phyloP scores from a whole-genome alignment of 2,329 filamentous ascomycete species.

The Dendryphion nanum region DNA sequence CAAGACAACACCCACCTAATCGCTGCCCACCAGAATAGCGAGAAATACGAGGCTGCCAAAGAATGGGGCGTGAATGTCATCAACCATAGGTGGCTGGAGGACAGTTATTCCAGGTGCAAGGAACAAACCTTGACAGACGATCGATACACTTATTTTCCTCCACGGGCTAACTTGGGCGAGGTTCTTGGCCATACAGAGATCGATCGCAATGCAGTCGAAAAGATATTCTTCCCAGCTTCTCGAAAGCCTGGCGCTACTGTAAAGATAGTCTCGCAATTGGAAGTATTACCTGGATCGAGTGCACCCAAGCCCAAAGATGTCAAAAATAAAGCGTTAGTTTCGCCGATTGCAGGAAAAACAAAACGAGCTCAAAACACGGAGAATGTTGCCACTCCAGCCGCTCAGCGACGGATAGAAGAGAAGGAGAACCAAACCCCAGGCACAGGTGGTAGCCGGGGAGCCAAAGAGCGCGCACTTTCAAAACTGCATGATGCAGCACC shows the following conservation, averaged over 20 bases:
- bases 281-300: conserved; percentile 19
- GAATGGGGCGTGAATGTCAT: conserved; percentile 91
- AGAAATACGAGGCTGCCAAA: conserved; percentile 87
- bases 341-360: conserved; percentile 23
- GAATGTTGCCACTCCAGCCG: conserved; percentile 51
- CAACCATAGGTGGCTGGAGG: conserved; percentile 97
- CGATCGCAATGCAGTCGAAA: conserved; percentile 70
- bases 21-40: conserved; percentile 82
- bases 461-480: conserved; percentile 80
- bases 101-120: conserved; percentile 89
- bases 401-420: conserved; percentile 41
- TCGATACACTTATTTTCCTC: conserved; percentile 83
- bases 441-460: conserved; percentile 74
- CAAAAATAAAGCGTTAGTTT: conserved; percentile 21
- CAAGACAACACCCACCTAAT: conserved; percentile 94
- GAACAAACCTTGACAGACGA: conserved; percentile 68
- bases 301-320: conserved; percentile 10
- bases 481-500: conserved; percentile 73
- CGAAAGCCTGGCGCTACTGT: neutral
- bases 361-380: conserved; percentile 24
- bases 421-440: conserved; percentile 86
- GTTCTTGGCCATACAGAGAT: conserved; percentile 87
- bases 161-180: conserved; percentile 86
- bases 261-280: conserved; percentile 17
- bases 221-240: conserved; percentile 56